Percentiles rank a stretch among this genome's conserved stretches.
phyloP scores from a whole-genome alignment of 116 monocot species.

The Dioscorea cayenensis region DNA sequence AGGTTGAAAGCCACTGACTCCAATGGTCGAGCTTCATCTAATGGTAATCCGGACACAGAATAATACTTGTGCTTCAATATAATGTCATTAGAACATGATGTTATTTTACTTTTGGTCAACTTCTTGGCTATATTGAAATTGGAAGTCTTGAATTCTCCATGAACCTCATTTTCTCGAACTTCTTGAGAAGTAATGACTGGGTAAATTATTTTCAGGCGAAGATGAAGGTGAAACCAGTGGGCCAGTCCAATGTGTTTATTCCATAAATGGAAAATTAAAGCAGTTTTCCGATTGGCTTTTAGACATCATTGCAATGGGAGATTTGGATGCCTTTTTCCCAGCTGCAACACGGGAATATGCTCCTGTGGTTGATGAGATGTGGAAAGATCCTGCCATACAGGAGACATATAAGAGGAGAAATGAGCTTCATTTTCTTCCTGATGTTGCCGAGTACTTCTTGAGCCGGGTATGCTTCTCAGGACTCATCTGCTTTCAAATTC shows the following conservation, averaged over 20 bases:
- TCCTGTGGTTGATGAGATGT: slow-evolving; percentile 86
- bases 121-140: no score
- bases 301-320: slow-evolving; percentile 93
- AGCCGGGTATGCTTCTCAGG: slow-evolving; percentile 33
- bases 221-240: slow-evolving; percentile 19
- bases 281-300: slow-evolving; percentile 92
- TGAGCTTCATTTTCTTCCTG: slow-evolving; percentile 90
- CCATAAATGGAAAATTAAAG: slow-evolving; percentile 79
- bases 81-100: neutral
- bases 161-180: neutral
- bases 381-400: slow-evolving; percentile 81
- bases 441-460: slow-evolving; percentile 85
- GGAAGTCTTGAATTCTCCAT: neutral
- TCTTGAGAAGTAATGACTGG: neutral
- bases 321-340: slow-evolving; percentile 90
- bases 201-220: slow-evolving; percentile 15
- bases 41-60: slow-evolving; percentile 15
- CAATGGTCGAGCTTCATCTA: slow-evolving; percentile 11
- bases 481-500: neutral
- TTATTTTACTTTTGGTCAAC: neutral
- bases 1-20: slow-evolving; percentile 13
- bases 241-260: slow-evolving; percentile 45
- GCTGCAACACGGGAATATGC: slow-evolving; percentile 97
- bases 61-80: neutral
- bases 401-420: slow-evolving; percentile 89